These are phyloP conservation scores for Turritis glabra DNA, from an alignment of 345 rosid genomes.

Conservation along the genomic window DNA sequence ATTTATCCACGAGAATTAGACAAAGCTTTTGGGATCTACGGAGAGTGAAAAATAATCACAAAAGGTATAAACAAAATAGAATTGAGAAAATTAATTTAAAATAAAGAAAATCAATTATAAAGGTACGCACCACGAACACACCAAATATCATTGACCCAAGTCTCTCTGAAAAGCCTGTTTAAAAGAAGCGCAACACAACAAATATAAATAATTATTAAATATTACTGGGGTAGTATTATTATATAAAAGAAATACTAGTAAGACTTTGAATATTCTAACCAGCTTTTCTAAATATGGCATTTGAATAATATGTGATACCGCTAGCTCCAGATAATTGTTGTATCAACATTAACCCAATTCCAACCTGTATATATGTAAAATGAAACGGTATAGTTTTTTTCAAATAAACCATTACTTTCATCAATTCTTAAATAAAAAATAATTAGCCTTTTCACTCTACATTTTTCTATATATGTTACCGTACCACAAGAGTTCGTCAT, in stretches of 20 bases:
- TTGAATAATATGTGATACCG: constrained; percentile 49
- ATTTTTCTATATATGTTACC: not conserved
- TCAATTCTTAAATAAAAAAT: no score
- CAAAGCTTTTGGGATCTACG: constrained; percentile 43
- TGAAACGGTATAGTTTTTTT: not conserved
- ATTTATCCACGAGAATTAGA: constrained; percentile 49
- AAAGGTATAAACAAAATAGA: not conserved
- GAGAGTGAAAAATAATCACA: not conserved
- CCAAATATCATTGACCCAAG: constrained; percentile 47
- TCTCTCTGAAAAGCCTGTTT: constrained; percentile 38
- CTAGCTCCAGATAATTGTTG: constrained; percentile 50
- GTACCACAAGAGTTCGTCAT: constrained; percentile 38
- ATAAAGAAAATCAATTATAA: not conserved
- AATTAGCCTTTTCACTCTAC: no score
- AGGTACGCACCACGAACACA: constrained; percentile 43
- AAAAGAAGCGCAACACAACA: not conserved
- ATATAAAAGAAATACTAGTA: no score
- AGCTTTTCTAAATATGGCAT: constrained; percentile 50
- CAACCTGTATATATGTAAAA: constrained; percentile 45
- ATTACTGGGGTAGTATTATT: not conserved
- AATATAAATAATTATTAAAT: not conserved
- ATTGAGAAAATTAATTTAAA: not conserved
- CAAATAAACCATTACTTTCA: no score
- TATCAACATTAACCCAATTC: constrained; percentile 52
- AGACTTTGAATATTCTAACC: constrained; percentile 35